Evolutionary conservation across 2,329 filamentous ascomycete species (phyloP).

Genomic region (Byssothecium circinans): DNA sequence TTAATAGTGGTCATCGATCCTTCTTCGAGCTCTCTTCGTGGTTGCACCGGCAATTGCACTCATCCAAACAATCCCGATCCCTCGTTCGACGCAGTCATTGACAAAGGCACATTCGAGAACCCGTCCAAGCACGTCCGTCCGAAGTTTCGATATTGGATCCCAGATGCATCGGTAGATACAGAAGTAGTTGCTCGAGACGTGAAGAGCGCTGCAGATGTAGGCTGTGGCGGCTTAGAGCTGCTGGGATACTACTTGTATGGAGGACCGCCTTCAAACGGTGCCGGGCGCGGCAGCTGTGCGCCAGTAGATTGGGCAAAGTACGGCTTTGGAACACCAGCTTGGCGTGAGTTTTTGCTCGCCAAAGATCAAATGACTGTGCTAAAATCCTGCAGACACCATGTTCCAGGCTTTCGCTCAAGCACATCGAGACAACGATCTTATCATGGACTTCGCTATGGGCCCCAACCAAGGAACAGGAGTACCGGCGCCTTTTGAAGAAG

Average conservation of each 20-base stretch:
- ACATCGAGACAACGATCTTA: constrained; percentile 35
- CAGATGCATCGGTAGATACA: constrained; percentile 18
- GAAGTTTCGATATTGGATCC: constrained; percentile 43
- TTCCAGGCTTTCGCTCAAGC: constrained; percentile 28
- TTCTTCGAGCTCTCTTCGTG: no score
- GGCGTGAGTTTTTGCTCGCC: constrained; percentile 3
- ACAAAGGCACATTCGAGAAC: constrained; percentile 16
- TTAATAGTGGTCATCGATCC: no score
- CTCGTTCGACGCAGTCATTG: constrained; percentile 12
- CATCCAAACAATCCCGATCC: no score
- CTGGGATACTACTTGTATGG: constrained; percentile 22
- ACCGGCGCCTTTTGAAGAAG: constrained; percentile 31
- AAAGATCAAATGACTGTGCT: neutral
- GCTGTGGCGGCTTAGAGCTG: constrained; percentile 19
- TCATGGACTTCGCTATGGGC: constrained; percentile 48
- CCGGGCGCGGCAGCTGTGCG: constrained; percentile 11
- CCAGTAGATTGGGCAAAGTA: constrained; percentile 43
- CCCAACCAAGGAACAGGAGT: constrained; percentile 49
- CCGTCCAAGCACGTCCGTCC: constrained; percentile 13
- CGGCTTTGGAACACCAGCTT: constrained; percentile 41
- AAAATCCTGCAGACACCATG: neutral
- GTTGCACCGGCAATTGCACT: constrained; percentile 2
- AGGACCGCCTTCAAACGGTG: constrained; percentile 11
- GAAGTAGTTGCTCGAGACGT: constrained; percentile 14
- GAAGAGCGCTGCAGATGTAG: constrained; percentile 7